Evolutionary conservation across 164 flowering plant genomes (phyloP).

Genomic region (Tinospora cordifolia): DNA sequence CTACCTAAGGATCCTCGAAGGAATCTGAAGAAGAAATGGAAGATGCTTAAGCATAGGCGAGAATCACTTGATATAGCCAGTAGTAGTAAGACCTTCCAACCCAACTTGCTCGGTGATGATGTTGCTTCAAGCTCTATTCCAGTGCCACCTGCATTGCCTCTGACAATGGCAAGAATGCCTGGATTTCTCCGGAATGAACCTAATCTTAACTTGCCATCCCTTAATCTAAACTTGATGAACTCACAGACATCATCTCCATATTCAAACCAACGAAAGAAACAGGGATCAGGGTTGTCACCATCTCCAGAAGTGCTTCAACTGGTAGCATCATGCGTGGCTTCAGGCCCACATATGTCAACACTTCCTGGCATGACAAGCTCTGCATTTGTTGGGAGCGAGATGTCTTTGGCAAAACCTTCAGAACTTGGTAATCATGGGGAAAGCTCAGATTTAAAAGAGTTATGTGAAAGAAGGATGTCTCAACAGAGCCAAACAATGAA

Average conservation of each 20-base stretch:
- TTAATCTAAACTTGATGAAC: conserved; percentile 23
- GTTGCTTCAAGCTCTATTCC: conserved; percentile 31
- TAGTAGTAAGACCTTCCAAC: conserved; percentile 21
- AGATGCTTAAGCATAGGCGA: conserved; percentile 19
- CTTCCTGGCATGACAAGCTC: conserved; percentile 25
- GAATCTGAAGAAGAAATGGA: conserved; percentile 44
- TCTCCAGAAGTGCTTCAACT: conserved; percentile 62
- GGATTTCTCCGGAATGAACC: conserved; percentile 36
- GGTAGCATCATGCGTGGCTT: conserved; percentile 58
- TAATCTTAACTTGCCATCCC: conserved; percentile 26
- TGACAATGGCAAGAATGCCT: conserved; percentile 16
- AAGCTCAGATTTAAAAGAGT: conserved; percentile 18
- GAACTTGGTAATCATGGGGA: conserved; percentile 18
- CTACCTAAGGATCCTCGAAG: conserved; percentile 77
- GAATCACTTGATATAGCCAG: conserved; percentile 24
- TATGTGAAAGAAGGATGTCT: conserved; percentile 20
- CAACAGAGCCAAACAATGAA: conserved; percentile 17
- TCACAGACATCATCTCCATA: conserved; percentile 29
- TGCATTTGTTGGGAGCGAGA: conserved; percentile 20
- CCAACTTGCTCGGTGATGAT: conserved; percentile 20
- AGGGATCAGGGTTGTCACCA: conserved; percentile 36
- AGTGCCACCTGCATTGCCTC: conserved; percentile 25
- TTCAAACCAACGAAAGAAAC: conserved; percentile 23
- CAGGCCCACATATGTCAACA: conserved; percentile 30
- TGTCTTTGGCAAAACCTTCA: conserved; percentile 19